Percentiles rank a stretch among this genome's conserved stretches.
phyloP scores from a whole-genome alignment of 1,284 basidiomycete species.

The Hymenochaete sp. region DNA sequence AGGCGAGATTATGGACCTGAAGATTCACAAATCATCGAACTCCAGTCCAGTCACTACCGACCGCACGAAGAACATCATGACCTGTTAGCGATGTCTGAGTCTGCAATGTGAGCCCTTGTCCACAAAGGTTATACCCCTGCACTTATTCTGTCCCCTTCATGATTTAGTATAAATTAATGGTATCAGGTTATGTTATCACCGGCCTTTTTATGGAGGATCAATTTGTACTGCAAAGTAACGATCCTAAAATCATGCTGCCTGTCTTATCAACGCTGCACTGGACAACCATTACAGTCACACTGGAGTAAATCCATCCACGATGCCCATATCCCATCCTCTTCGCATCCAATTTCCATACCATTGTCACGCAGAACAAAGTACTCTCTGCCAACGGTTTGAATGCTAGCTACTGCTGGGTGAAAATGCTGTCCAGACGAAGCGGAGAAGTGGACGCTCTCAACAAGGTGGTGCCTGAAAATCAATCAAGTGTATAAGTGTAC shows the following conservation, averaged over 20 bases:
- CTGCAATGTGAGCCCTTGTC: constrained; percentile 3
- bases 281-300: no score
- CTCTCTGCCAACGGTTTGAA: constrained; percentile 58
- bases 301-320: constrained; percentile 55
- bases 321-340: constrained; percentile 56
- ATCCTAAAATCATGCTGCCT: no score
- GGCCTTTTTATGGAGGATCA: no score
- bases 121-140: no score
- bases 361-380: constrained; percentile 63
- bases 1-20: no score
- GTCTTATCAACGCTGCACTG: no score
- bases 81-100: constrained; percentile 13
- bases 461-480: constrained; percentile 51
- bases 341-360: constrained; percentile 66
- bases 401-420: constrained; percentile 53
- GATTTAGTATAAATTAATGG: no score
- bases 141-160: no score
- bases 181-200: no score
- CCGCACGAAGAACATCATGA: constrained; percentile 6
- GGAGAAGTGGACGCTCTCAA: constrained; percentile 65
- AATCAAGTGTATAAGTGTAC: not conserved
- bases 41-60: constrained; percentile 1
- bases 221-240: no score
- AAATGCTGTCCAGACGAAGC: constrained; percentile 32
- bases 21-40: constrained; percentile 11